Base-by-base conservation (phyloP, 306 rosid species). In the Glycine tomentella region DNA sequence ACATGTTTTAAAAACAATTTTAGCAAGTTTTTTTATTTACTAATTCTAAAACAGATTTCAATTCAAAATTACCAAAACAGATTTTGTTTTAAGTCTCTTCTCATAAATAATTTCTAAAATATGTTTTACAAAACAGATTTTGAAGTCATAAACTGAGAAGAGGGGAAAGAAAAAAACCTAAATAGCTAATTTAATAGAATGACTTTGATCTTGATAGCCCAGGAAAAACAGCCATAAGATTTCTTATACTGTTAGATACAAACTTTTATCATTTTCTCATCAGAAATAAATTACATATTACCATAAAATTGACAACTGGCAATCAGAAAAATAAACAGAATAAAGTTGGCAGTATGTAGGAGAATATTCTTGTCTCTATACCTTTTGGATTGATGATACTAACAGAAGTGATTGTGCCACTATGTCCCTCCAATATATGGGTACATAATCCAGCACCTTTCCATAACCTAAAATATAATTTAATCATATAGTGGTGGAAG, bases 381-480 rank as follows among this genome's bases (percentile, higher is more conserved):
- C 97, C 99, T 91, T 87, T 74, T 20, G 89, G 78, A 53, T 87
- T 86, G 74, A 91, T 56, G 77, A 90, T 65, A 75, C 95, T 62
- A 51, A 92, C 91, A 77, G 99, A 93, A 46, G 97, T 69, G 74
- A 95, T 59, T 9, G 90, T 93, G 9, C 84, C 96, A 16, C 85
- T 87, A 79, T 95, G 99, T 76, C 99, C 98, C 78, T 90, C 94
- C 84, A 95, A 76, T 57, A 87, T 81, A 87, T 90, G 98, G 6
- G 97, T 88, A 82, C 98, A 95, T 76, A 79, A 50, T 64, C 97
- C 96, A 61, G 93, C 81, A 79, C 87, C 82, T 68, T 87, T 87
- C 99, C 99, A 95, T 42, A 91, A 86, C 90, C 99, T 95, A 64
- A 15, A 81, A 59, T 76, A 68, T 40, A 63, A 34, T 6, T 57